These are phyloP conservation scores for Colletotrichum spinosum DNA, from an alignment of 2,329 filamentous ascomycete genomes.

Conservation along the genomic window DNA sequence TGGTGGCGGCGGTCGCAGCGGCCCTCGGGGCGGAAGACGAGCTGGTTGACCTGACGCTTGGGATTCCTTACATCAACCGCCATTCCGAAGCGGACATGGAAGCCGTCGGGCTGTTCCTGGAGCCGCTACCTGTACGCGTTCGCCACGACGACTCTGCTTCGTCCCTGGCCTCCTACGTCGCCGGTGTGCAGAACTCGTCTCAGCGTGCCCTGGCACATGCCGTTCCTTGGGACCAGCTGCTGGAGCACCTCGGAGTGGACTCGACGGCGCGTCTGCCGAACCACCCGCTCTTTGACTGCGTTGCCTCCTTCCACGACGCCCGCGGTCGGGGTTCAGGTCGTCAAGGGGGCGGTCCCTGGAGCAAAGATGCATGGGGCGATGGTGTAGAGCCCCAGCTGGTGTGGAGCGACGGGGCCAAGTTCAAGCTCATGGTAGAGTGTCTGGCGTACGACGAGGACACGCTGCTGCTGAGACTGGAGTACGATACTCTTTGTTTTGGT, in stretches of 20 bases:
- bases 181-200: conserved; percentile 39
- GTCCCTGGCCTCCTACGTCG: conserved; percentile 2
- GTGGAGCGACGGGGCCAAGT: conserved; percentile 39
- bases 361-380: neutral
- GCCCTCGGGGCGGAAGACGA: neutral
- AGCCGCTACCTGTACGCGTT: conserved; percentile 11
- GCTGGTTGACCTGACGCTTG: conserved; percentile 1
- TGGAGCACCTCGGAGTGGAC: conserved; percentile 38
- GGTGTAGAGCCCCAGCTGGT: conserved; percentile 7
- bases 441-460: conserved; percentile 22
- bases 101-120: conserved; percentile 3
- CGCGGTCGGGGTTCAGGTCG: neutral
- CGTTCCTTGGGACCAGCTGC: conserved; percentile 45
- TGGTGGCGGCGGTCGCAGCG: conserved; percentile 1
- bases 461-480: conserved; percentile 34
- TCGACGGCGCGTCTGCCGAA: conserved; percentile 16
- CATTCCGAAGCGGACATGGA: conserved; percentile 6
- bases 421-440: conserved; percentile 39
- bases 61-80: conserved; percentile 3
- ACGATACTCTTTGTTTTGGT: conserved; percentile 23
- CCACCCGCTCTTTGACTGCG: conserved; percentile 41
- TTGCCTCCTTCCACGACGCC: conserved; percentile 42
- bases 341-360: neutral
- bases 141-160: neutral
- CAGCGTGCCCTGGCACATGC: conserved; percentile 44